phyloP scores from a whole-genome alignment of 805 yeast species.

The Saturnispora dispora region DNA sequence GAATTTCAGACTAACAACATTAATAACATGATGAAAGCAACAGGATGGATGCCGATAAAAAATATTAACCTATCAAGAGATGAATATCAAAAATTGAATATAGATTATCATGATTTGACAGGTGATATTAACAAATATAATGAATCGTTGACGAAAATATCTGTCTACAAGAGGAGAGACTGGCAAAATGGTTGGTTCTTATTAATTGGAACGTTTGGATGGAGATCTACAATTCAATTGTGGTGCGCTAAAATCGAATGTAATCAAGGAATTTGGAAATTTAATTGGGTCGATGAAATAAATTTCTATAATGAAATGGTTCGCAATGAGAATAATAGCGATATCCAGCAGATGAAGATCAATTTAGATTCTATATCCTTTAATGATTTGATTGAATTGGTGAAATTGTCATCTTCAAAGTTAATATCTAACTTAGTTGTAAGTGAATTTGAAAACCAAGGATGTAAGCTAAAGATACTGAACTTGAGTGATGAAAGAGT shows the following conservation, averaged over 20 bases:
- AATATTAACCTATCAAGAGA: conserved; percentile 40
- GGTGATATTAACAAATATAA: conserved; percentile 13
- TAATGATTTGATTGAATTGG: conserved; percentile 30
- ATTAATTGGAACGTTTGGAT: conserved; percentile 30
- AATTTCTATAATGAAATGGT: conserved; percentile 7
- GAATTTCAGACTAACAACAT: conserved; percentile 36
- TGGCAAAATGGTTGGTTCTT: conserved; percentile 55
- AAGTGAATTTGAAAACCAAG: conserved; percentile 37
- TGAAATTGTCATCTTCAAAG: conserved; percentile 37
- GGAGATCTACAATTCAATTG: conserved; percentile 34
- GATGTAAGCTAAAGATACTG: conserved; percentile 30
- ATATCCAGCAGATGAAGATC: not conserved
- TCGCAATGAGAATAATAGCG: not conserved
- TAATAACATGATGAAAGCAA: conserved; percentile 40
- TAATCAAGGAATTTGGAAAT: conserved; percentile 43
- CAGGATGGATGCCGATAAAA: conserved; percentile 61
- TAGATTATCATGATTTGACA: conserved; percentile 24
- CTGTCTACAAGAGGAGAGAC: conserved; percentile 38
- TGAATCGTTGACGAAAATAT: conserved; percentile 19
- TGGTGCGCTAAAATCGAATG: conserved; percentile 46
- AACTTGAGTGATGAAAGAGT: conserved; percentile 17
- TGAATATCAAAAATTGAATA: conserved; percentile 37
- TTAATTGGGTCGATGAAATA: conserved; percentile 39
- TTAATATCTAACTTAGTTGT: conserved; percentile 43
- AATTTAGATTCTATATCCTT: conserved; percentile 15